phyloP scores from a whole-genome alignment of 140 eudicot species.

The Anethum foeniculum region DNA sequence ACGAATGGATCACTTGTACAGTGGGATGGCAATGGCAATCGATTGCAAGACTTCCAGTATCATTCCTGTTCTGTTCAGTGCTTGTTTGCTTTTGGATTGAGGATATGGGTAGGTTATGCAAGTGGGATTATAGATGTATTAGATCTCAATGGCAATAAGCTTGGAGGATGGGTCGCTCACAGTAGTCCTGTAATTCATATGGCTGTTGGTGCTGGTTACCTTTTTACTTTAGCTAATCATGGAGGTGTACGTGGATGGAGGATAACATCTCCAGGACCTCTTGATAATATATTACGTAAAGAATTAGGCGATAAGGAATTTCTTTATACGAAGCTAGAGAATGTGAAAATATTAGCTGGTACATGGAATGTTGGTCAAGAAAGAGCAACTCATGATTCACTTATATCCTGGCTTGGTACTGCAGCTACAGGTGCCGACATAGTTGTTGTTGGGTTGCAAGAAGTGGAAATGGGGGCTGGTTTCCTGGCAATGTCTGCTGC shows the following conservation, averaged over 20 bases:
- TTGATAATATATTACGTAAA: conserved; percentile 50
- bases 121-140: conserved; percentile 68
- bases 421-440: conserved; percentile 68
- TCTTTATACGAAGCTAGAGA: conserved; percentile 67
- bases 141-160: conserved; percentile 68
- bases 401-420: conserved; percentile 86
- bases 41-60: conserved; percentile 56
- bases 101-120: conserved; percentile 83
- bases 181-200: conserved; percentile 62
- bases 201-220: conserved; percentile 64
- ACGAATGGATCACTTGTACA: conserved; percentile 69
- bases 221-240: conserved; percentile 76
- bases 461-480: conserved; percentile 99
- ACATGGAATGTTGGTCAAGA: conserved; percentile 98
- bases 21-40: conserved; percentile 93
- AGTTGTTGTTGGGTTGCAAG: conserved; percentile 93
- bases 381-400: conserved; percentile 83
- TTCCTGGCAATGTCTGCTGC: conserved; percentile 99
- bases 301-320: conserved; percentile 67
- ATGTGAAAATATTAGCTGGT: conserved; percentile 67
- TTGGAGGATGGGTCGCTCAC: conserved; percentile 92
- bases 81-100: conserved; percentile 63
- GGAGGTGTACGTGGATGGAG: conserved; percentile 98
- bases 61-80: conserved; percentile 48
- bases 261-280: conserved; percentile 66